phyloP scores from a whole-genome alignment of 192 early-diverging fungal genomes.

The Backusella sp. region DNA sequence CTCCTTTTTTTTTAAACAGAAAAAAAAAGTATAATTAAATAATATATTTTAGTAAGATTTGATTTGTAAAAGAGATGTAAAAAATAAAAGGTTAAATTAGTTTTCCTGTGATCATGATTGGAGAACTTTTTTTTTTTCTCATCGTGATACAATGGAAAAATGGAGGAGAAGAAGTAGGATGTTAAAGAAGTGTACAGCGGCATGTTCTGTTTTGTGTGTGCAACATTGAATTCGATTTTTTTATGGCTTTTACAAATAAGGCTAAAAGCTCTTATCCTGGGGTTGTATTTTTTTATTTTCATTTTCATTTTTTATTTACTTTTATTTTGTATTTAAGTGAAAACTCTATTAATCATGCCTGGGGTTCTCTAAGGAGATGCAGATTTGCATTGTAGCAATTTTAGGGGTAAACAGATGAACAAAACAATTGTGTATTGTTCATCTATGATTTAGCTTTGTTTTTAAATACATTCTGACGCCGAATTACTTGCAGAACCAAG shows the following conservation, averaged over 20 bases:
- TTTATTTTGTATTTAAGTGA: no score
- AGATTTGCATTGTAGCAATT: no score
- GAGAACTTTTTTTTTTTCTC: not conserved
- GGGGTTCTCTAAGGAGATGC: no score
- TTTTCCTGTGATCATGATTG: not conserved
- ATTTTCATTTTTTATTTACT: no score
- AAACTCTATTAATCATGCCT: no score
- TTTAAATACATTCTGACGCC: not conserved
- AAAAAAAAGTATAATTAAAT: not conserved
- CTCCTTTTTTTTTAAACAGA: not conserved
- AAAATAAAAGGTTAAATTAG: no score
- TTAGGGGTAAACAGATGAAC: no score
- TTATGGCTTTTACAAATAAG: no score
- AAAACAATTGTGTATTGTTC: no score
- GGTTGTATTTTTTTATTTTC: no score
- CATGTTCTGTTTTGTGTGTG: not conserved
- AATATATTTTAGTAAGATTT: not conserved
- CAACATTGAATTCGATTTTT: not conserved
- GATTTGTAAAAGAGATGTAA: not conserved
- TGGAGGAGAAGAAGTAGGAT: not conserved
- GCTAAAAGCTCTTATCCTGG: no score
- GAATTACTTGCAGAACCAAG: not conserved
- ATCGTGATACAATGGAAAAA: not conserved
- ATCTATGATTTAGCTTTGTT: no score
- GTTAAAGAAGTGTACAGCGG: not conserved